These are phyloP conservation scores for Epichloe sibirici DNA, from an alignment of 2,329 filamentous ascomycete species.

Conservation along the genomic window DNA sequence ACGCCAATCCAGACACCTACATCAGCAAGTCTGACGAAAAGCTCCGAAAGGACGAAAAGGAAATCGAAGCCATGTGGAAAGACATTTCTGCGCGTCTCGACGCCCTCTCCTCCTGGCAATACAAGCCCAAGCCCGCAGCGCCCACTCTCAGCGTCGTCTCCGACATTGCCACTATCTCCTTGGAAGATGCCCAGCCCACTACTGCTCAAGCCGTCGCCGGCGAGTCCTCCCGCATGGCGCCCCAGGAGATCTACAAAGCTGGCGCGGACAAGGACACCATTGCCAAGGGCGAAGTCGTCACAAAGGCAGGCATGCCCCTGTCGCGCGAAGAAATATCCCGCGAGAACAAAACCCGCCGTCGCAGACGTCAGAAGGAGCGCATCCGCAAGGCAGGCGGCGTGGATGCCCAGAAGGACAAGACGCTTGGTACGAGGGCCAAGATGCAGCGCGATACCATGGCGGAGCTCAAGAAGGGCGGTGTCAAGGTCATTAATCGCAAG, in stretches of 20 bases:
- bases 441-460: conserved; percentile 41
- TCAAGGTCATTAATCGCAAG: conserved; percentile 84
- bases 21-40: conserved; percentile 76
- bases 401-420: conserved; percentile 14
- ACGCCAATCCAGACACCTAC: conserved; percentile 64
- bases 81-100: conserved; percentile 72
- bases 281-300: conserved; percentile 58
- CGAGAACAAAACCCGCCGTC: conserved; percentile 68
- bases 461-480: conserved; percentile 70
- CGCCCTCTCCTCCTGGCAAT: conserved; percentile 84
- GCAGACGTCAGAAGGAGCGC: conserved; percentile 76
- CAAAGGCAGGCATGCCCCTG: conserved; percentile 65
- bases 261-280: conserved; percentile 54
- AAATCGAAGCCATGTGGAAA: conserved; percentile 74
- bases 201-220: conserved; percentile 62
- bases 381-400: conserved; percentile 53
- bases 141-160: conserved; percentile 76
- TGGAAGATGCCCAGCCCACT: conserved; percentile 90
- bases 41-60: conserved; percentile 66
- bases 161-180: conserved; percentile 80
- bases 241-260: conserved; percentile 88
- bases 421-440: conserved; percentile 43
- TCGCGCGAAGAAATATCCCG: conserved; percentile 76
- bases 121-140: conserved; percentile 76
- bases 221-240: conserved; percentile 66